Evolutionary conservation across 768 basidiomycete species (phyloP), one percentile per base, ranked within the genome.

Genomic region (Suillus clintonianus): DNA sequence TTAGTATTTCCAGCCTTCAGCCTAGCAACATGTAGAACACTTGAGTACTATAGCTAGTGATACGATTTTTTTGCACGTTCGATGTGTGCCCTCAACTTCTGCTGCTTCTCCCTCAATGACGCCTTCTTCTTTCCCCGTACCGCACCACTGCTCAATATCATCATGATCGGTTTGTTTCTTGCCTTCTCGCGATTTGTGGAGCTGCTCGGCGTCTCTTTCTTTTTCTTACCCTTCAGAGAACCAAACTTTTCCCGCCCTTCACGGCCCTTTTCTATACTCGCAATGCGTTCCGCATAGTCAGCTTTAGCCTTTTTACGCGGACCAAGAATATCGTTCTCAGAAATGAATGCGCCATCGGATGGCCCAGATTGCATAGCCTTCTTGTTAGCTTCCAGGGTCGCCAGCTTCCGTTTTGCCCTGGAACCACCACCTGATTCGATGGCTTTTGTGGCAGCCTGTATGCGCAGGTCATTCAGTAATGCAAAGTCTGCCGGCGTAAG

Each of bases 401-500:
- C 91, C 2, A 96, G 87, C 78, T 98, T 98, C 37, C 97, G 90
- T 76, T 97, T 97, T 4, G 94, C 89, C 42, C 83, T 87, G 22
- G 86, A 80, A 1, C 93, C 90, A 5, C 89, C 89, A 2, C 88
- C 87, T 27, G 76, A 76, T 71, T 93, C 87, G 7, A 91, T 88
- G 0, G 86, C 87, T 62, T 87, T 84, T 17, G 83, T 79, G 19
- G 92, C 92, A 0, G 90, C 92, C 77, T 94, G 84, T 57, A 94
- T 83, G 2, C 90, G 89, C 22, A 99, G 87, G 68, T 97, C 94
- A 71, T 93, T 92, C 59, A 99, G 82, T 59, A 97, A 76, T 0
- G 92, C 92, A 72, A 98, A 99, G 76, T 99, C 97, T 36, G 95
- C 95, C 0, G 97, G 97, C 0, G 97, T 99, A 48, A 99, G 86